Base-by-base conservation (phyloP, 2,329 filamentous ascomycete species). In the Dactylellina leptospora region DNA sequence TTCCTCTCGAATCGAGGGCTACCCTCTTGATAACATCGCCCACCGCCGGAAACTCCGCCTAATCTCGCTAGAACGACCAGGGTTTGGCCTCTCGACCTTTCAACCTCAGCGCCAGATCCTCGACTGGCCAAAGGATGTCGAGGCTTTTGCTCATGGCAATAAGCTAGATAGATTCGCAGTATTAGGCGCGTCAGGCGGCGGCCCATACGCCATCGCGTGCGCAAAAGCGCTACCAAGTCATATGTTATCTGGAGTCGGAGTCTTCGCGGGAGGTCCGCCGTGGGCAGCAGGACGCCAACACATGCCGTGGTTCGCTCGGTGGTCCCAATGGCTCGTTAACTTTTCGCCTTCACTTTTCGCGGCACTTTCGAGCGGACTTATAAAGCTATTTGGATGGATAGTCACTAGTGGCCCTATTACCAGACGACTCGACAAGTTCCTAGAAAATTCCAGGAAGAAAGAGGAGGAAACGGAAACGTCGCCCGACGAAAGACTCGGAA, bases 21-120 rank as follows among this genome's bases (percentile, higher is more conserved):
- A 61, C 4, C 73, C 74, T 8, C 55, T 79, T 16, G 75, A 79
- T 36, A 58, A 74, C 2, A 50, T 76, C 3, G 80, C 78, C 8
- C 61, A 72, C 1, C 72, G 74, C 2, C 75, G 75, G 6, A 71
- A 75, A 3, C 64, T 80, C 13, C 80, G 79, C 5, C 23, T 82
- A 40, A 77, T 83, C 36, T 76, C 80, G 2, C 75, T 80, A 1
- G 82, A 83, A 58, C 78, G 82, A 0, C 82, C 82, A 0, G 82
- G 82, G 4, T 81, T 80, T 28, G 82, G 81, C 4, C 73, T 81
- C 1, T 82, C 81, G 2, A 78, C 80, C 1, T 78, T 77, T 9
- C 78, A 80, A 64, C 77, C 79, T 8, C 20, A 53, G 5, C 28
- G 71, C 13, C 23, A 25, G 8, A 30, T 74, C 18, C 9, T 44